phyloP scores from a whole-genome alignment of 2,329 filamentous ascomycete species.

The Ilyonectria robusta region DNA sequence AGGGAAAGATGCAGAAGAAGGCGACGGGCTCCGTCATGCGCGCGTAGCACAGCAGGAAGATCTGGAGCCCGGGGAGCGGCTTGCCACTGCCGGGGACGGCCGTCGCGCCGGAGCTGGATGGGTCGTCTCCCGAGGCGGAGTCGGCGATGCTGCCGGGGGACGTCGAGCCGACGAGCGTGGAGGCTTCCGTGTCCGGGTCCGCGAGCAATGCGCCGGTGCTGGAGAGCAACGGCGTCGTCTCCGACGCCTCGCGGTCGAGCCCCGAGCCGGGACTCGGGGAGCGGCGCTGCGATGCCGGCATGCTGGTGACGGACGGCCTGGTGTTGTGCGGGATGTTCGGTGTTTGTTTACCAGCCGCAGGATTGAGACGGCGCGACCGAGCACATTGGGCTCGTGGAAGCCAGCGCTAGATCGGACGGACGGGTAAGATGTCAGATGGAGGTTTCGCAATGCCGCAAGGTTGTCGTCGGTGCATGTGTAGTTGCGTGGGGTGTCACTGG shows the following conservation, averaged over 20 bases:
- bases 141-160: conserved; percentile 29
- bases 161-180: conserved; percentile 43
- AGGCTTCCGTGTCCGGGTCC: conserved; percentile 45
- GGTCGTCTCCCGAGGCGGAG: conserved; percentile 3
- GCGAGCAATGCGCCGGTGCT: conserved; percentile 28
- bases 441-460: neutral
- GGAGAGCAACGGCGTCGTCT: conserved; percentile 41
- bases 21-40: conserved; percentile 82
- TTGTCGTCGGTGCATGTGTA: neutral
- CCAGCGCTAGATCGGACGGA: neutral
- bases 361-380: neutral
- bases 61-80: conserved; percentile 68
- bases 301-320: conserved; percentile 16
- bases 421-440: neutral
- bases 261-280: conserved; percentile 24
- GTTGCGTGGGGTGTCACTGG: neutral
- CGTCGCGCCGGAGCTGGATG: conserved; percentile 26
- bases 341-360: neutral
- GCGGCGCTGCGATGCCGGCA: conserved; percentile 27
- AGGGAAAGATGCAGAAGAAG: conserved; percentile 89
- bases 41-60: conserved; percentile 80
- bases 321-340: neutral
- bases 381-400: conserved; percentile 3
- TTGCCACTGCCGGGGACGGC: conserved; percentile 24
- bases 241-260: conserved; percentile 30